These are phyloP conservation scores for Dioszegia aurantiaca DNA, from an alignment of 768 basidiomycete species.

Conservation along the genomic window DNA sequence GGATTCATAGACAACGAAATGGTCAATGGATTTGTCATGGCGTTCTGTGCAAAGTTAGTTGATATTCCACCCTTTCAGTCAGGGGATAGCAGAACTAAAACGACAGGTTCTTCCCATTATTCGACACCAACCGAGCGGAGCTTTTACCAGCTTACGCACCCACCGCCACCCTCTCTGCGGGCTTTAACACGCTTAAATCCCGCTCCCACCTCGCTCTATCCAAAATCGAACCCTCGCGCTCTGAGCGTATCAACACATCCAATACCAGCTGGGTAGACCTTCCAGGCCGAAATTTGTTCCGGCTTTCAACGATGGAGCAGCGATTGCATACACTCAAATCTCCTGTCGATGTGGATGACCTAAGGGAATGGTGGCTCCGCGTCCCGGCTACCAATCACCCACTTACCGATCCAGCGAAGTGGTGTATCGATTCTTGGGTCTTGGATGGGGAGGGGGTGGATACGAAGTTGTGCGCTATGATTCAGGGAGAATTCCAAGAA, in stretches of 20 bases:
- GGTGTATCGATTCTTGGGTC: slow-evolving; percentile 82
- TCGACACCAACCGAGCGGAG: slow-evolving; percentile 69
- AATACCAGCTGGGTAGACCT: slow-evolving; percentile 32
- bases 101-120: slow-evolving; percentile 74
- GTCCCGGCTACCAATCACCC: slow-evolving; percentile 82
- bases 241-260: slow-evolving; percentile 59
- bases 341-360: slow-evolving; percentile 62
- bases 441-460: slow-evolving; percentile 50
- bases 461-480: slow-evolving; percentile 62
- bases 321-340: slow-evolving; percentile 62
- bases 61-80: not conserved
- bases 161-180: slow-evolving; percentile 85
- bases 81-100: not conserved
- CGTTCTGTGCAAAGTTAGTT: slow-evolving; percentile 59
- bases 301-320: slow-evolving; percentile 35
- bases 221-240: slow-evolving; percentile 22
- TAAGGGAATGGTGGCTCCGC: slow-evolving; percentile 59
- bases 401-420: slow-evolving; percentile 72
- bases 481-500: slow-evolving; percentile 91
- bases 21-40: slow-evolving; percentile 73
- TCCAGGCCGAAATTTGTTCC: slow-evolving; percentile 46
- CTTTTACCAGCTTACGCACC: slow-evolving; percentile 75
- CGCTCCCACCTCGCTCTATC: slow-evolving; percentile 53
- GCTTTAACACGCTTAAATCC: slow-evolving; percentile 75
- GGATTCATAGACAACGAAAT: slow-evolving; percentile 58